Evolutionary conservation across 2,329 filamentous ascomycete genomes (phyloP), one percentile per base, ranked within the genome.

Genomic region (Fusarium guadeloupense): DNA sequence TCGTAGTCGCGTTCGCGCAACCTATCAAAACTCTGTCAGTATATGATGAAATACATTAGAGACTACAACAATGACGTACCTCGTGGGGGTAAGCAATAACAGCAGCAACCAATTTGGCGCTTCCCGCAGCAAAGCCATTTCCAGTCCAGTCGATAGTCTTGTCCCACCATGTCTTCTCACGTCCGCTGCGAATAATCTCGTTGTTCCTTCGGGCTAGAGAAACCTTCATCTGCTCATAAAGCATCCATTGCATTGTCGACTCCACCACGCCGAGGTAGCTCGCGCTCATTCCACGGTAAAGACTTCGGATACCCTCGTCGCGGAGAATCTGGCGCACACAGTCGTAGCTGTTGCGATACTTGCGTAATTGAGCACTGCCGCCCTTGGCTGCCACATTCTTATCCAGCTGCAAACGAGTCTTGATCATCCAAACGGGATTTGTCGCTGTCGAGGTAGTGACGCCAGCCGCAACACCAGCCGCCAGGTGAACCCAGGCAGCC

Each of bases 391-490:
- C 89, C 46, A 87, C 85, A 72, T 91, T 91, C 80, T 93, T 96
- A 79, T 98, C 93, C 28, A 98, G 85, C 77, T 98, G 93, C 68
- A 98, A 75, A 26, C 93, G 83, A 34, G 93, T 98, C 83, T 98
- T 98, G 72, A 98, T 87, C 62, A 98, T 85, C 93, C 93, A 98
- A 71, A 98, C 97, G 2, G 93, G 93, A 76, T 97, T 97, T 31
- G 93, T 98, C 19, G 90, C 91, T 1, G 94, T 97, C 40, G 91
- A 91, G 0, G 94, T 97, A 7, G 89, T 88, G 37, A 97, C 85
- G 3, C 93, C 93, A 1, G 93, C 93, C 14, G 84, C 82, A 2
- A 90, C 86, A 6, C 91, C 93, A 2, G 92, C 89, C 40, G 85
- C 80, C 9, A 97, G 81, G 74, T 97, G 92, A 10, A 97, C 88